Percentiles rank a stretch among this genome's conserved stretches.
These are phyloP conservation scores for Cyberlindnera saturnus DNA, from an alignment of 805 yeast genomes.

Conservation along the genomic window DNA sequence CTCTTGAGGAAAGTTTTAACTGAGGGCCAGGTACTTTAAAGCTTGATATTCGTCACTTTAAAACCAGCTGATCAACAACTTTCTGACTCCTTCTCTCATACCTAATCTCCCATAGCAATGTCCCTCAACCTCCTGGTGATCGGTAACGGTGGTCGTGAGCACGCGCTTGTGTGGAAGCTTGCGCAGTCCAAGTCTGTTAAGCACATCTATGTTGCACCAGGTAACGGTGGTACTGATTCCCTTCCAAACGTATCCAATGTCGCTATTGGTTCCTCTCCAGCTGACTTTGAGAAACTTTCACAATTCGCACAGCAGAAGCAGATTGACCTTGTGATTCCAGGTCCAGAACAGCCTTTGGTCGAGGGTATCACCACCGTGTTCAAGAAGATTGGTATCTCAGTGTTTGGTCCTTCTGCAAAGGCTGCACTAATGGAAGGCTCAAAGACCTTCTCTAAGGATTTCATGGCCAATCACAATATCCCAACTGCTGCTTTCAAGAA, in stretches of 20 bases:
- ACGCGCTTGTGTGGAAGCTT: constrained; percentile 90
- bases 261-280: constrained; percentile 54
- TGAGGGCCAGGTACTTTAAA: not conserved
- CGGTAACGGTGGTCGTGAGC: constrained; percentile 99
- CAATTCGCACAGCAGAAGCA: constrained; percentile 65
- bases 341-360: constrained; percentile 98
- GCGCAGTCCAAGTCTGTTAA: constrained; percentile 68
- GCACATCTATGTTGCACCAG: constrained; percentile 88
- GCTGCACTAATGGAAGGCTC: constrained; percentile 98
- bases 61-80: not conserved
- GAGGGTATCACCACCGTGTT: constrained; percentile 81
- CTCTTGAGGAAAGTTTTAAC: not conserved
- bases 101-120: constrained; percentile 10
- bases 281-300: constrained; percentile 65
- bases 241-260: constrained; percentile 61
- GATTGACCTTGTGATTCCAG: constrained; percentile 81
- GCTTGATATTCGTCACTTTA: not conserved
- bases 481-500: constrained; percentile 92
- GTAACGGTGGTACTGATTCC: constrained; percentile 86
- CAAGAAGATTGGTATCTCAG: constrained; percentile 82
- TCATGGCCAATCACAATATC: constrained; percentile 85
- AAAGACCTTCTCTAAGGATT: constrained; percentile 87
- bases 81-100: not conserved
- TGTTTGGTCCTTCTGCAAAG: constrained; percentile 88
- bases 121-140: constrained; percentile 67